Base-by-base conservation (phyloP, 2,329 filamentous ascomycete genomes). In the Ascochyta viciae-villosae region DNA sequence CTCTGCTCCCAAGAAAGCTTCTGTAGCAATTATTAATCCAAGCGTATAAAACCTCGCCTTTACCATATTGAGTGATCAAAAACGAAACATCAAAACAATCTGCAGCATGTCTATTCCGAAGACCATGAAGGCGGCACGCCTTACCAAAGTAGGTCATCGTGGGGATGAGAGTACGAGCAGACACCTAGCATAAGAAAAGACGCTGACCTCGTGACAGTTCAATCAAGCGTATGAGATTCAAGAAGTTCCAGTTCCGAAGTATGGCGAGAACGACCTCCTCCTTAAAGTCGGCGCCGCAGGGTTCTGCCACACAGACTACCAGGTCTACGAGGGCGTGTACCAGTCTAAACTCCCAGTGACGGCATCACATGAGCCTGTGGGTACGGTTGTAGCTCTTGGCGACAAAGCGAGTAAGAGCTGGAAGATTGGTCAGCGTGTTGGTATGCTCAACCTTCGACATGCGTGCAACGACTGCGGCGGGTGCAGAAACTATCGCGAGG, bases 351-450 rank as follows among this genome's bases (percentile, higher is more conserved):
- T 60, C 6, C 65, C 68, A 2, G 49, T 67, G 4, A 54, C 64
- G 13, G 60, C 59, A 9, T 71, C 68, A 6, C 69, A 72, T 45
- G 68, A 72, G 37, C 65, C 66, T 3, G 64, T 63, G 7, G 67
- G 67, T 5, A 64, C 52, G 3, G 48, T 70, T 9, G 69, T 67
- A 3, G 61, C 63, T 8, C 47, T 62, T 4, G 69, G 69, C 13
- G 39, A 50, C 2, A 38, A 64, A n/a, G 67, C 57, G 4, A 26
- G 61, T 16, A 52, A 40, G 7, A 63, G 58, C 23, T 69, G 62
- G 54, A 54, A 66, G 22, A 41, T 68, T 22, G 64, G 67, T 13
- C 54, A 67, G 23, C 63, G 65, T n/a, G 67, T 69, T 10, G 68
- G 66, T 12, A 46, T 54, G 7, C 15, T 57, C 7, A 48, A 57